Base-by-base conservation (phyloP, 129 eudicot species). In the Tagetes erecta region DNA sequence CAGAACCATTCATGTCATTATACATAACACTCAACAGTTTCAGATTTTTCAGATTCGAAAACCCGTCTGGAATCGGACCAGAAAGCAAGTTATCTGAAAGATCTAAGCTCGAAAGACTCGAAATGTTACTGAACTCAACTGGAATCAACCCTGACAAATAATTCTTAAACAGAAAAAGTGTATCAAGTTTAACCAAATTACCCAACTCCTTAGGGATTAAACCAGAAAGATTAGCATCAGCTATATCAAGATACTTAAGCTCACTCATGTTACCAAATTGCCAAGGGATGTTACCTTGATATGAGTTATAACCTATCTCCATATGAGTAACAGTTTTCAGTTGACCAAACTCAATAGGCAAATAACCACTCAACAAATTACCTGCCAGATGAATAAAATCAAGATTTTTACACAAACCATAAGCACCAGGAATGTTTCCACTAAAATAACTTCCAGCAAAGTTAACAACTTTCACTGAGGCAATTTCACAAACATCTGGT, bases 381-480 rank as follows among this genome's bases (percentile, higher is more conserved):
- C 99, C 99, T 11, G 97, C 99, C 33, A 94, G 67, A 40, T 94
- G 99, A 67, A 94, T 76, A 75, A 94, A 88, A 38, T 94, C 93
- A 47, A 94, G 85, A 46, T 72, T 80, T 59, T 79, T 76, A 52
- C 92, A 88, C 5, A 71, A 72, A 3, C 99, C 96, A 77, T 84
- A 94, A n/a, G 81, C 80, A 5, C 83, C 68, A 13, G 99, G 99
- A 39, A 94, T 91, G 45, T 85, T 80, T 7, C 99, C 99, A 81
- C 85, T 85, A 82, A 94, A 94, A 71, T 94, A 94, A 79, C 99
- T 94, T 45, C 99, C 97, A 9, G 99, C 99, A 76, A 94, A 90
- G 78, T 94, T 94, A 20, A 94, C 33, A 11, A 87, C 86, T 59
- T 82, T 60, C 38, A 94, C 87, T 0, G 90, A 70, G 41, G 79